Evolutionary conservation across 1,139 yeast species (phyloP).

Genomic region (Diutina neorugosa): DNA sequence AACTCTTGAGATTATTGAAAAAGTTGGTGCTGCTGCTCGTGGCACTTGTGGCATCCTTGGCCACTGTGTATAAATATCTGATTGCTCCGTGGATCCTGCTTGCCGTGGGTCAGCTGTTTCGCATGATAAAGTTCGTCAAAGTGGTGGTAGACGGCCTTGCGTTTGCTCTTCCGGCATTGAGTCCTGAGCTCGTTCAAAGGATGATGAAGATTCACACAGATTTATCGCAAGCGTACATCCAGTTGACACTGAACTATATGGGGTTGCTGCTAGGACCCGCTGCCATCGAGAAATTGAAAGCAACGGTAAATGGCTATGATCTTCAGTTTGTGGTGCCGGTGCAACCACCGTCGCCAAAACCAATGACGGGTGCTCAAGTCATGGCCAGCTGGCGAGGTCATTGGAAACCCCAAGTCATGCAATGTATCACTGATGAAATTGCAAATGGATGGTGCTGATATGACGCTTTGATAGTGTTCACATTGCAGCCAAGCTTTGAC

Average conservation of each 20-base stretch:
- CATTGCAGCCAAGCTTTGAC: not conserved
- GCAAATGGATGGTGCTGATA: not conserved
- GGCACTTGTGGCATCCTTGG: not conserved
- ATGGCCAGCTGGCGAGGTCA: not conserved
- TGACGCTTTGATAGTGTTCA: not conserved
- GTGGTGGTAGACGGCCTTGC: not conserved
- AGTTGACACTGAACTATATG: not conserved
- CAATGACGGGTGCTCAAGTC: not conserved
- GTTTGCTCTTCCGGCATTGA: not conserved
- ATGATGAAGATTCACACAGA: not conserved
- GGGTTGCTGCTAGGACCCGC: not conserved
- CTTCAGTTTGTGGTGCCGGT: not conserved
- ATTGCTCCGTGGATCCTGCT: not conserved
- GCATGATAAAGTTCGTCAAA: not conserved
- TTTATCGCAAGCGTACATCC: not conserved
- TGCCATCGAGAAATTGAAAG: not conserved
- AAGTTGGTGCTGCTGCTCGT: constrained; percentile 24
- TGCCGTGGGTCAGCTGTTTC: not conserved
- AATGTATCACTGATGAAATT: not conserved
- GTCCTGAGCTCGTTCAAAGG: not conserved
- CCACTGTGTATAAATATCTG: not conserved
- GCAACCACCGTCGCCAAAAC: not conserved
- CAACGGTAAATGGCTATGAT: not conserved
- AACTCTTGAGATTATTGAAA: constrained; percentile 32
- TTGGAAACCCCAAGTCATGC: not conserved